Evolutionary conservation across 768 basidiomycete species (phyloP).

Genomic region (Pleurotus tuber-regium): DNA sequence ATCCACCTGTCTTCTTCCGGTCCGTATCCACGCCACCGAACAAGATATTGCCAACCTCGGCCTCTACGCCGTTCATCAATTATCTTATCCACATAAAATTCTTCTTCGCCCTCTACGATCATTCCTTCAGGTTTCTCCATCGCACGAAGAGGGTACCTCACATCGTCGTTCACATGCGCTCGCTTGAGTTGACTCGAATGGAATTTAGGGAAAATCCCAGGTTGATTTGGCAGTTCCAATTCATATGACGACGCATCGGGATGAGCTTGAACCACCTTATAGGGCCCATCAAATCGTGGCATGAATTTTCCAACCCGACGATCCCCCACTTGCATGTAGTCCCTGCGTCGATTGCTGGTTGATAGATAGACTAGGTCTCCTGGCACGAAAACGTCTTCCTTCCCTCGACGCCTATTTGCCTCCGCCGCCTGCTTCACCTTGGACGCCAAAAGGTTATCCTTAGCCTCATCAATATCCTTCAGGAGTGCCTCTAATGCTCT

Average conservation of each 20-base stretch:
- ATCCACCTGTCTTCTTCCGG: too few species aligned
- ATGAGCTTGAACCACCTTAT: constrained; percentile 12
- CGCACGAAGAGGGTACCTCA: too few species aligned
- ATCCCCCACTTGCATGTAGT: constrained; percentile 27
- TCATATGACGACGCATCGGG: constrained; percentile 22
- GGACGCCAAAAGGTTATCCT: constrained; percentile 25
- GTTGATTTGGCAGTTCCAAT: too few species aligned
- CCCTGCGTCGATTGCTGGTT: constrained; percentile 24
- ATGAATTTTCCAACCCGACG: constrained; percentile 40
- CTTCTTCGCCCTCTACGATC: too few species aligned
- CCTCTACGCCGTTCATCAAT: too few species aligned
- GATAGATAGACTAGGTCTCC: constrained; percentile 29
- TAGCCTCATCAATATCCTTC: constrained; percentile 22
- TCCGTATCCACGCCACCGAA: too few species aligned
- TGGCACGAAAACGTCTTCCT: not conserved
- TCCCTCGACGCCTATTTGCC: not conserved
- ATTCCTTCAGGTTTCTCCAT: too few species aligned
- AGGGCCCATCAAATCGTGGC: constrained; percentile 31
- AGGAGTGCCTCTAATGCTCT: constrained; percentile 3
- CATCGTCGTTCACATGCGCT: too few species aligned
- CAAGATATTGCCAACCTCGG: too few species aligned
- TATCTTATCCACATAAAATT: too few species aligned
- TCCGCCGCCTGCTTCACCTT: not conserved
- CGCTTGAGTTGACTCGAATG: too few species aligned
- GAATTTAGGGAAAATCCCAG: too few species aligned